A percentile compares a stretch with the other conserved stretches of the same genome.
Conservation (phyloP, 1,139 yeast genomes). For the Lodderomyces pseudojiufengensis region DNA sequence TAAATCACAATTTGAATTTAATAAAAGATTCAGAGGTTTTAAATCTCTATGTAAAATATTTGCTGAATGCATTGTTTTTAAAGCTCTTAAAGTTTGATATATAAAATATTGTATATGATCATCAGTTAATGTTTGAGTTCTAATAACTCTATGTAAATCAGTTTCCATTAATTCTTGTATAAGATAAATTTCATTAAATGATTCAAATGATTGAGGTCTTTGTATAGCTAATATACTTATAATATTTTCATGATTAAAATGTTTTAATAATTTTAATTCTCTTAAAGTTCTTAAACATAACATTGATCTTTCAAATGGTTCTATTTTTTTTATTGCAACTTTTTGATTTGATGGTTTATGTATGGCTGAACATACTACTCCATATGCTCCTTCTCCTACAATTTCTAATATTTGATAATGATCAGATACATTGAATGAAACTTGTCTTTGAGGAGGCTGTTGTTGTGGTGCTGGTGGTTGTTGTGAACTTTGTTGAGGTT, state of each 20-base stretch:
- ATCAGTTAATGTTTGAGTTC: slow-evolving; percentile 50
- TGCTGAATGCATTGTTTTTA: slow-evolving; percentile 63
- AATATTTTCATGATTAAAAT: slow-evolving; percentile 40
- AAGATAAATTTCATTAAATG: slow-evolving; percentile 62
- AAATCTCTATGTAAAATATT: slow-evolving; percentile 40
- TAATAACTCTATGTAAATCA: slow-evolving; percentile 58
- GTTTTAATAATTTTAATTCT: slow-evolving; percentile 35
- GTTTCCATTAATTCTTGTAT: slow-evolving; percentile 73
- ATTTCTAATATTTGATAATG: slow-evolving; percentile 41
- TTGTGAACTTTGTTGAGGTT: neutral
- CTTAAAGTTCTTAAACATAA: slow-evolving; percentile 41
- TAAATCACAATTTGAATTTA: slow-evolving; percentile 33
- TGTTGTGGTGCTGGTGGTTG: slow-evolving; percentile 1
- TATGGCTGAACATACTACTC: slow-evolving; percentile 39
- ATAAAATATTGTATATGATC: slow-evolving; percentile 68
- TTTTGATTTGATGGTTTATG: slow-evolving; percentile 35
- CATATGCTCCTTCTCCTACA: slow-evolving; percentile 47
- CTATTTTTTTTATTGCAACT: slow-evolving; percentile 44
- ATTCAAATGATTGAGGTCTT: slow-evolving; percentile 29
- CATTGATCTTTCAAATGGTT: slow-evolving; percentile 36
- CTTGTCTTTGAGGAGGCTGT: slow-evolving; percentile 13
- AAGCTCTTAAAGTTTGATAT: slow-evolving; percentile 61
- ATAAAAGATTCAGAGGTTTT: slow-evolving; percentile 36
- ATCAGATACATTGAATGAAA: slow-evolving; percentile 29
- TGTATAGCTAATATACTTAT: slow-evolving; percentile 38